Evolutionary conservation across 1,284 basidiomycete genomes (phyloP).

Genomic region (Anthracocystis walkeri): DNA sequence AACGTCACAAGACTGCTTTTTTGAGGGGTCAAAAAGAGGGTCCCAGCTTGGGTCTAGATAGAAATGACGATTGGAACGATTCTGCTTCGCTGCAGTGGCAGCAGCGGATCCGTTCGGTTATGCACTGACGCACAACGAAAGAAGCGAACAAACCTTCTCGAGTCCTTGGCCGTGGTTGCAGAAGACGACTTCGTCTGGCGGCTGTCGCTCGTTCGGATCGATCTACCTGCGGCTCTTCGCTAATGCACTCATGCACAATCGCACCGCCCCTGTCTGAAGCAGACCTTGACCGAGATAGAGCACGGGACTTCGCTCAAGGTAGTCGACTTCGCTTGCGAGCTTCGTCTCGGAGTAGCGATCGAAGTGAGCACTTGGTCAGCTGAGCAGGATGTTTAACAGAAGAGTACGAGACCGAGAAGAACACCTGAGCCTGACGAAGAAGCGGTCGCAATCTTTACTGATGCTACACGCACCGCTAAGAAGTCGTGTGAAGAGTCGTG

Average conservation of each 20-base stretch:
- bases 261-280: not conserved
- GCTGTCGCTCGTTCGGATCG: not conserved
- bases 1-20: not conserved
- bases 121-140: not conserved
- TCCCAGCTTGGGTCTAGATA: not conserved
- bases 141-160: not conserved
- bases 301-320: not conserved
- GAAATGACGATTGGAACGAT: not conserved
- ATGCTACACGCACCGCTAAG: not conserved
- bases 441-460: not conserved
- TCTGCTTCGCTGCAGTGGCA: not conserved
- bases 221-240: not conserved
- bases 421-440: not conserved
- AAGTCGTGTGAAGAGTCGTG: not conserved
- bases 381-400: not conserved
- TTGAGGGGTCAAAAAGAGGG: slow-evolving; percentile 11
- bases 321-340: not conserved
- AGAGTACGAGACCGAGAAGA: not conserved
- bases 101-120: slow-evolving; percentile 2
- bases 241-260: not conserved
- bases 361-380: not conserved
- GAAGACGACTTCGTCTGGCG: not conserved
- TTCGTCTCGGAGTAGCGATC: not conserved
- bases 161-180: not conserved
- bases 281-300: not conserved